A percentile compares a stretch with the other conserved stretches of the same genome.
Conservation (phyloP, 805 yeast species). For the Monosporozyma aquatica region DNA sequence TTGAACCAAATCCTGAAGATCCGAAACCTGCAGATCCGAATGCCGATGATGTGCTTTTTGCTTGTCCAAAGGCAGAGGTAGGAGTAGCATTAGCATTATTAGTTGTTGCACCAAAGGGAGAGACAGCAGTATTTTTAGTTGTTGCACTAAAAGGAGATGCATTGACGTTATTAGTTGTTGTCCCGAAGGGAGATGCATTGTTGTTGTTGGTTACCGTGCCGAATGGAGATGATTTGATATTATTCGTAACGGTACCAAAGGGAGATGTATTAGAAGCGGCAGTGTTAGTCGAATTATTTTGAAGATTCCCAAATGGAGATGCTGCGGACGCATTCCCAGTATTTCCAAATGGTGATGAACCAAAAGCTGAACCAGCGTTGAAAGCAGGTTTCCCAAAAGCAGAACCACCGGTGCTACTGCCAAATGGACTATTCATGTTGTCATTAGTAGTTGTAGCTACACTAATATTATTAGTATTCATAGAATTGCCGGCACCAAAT, state of each 20-base stretch:
- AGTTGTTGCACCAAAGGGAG: conserved; percentile 4
- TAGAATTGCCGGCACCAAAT: no score
- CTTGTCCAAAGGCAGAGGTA: conserved; percentile 1
- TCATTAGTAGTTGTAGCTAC: no score
- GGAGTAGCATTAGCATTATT: not conserved
- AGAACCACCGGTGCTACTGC: not conserved
- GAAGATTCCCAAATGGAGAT: conserved; percentile 2
- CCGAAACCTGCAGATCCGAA: conserved; percentile 23
- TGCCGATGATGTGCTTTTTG: conserved; percentile 11
- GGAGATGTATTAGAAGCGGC: conserved; percentile 8
- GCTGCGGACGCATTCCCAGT: not conserved
- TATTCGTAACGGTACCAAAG: conserved; percentile 11
- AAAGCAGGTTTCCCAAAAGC: conserved; percentile 15
- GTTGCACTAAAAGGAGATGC: conserved; percentile 7
- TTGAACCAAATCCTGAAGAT: not conserved
- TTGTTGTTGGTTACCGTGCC: no score
- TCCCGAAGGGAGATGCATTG: not conserved
- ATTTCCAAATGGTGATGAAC: conserved; percentile 4
- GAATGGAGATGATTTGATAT: no score
- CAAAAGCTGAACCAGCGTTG: conserved; percentile 5
- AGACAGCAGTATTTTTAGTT: not conserved
- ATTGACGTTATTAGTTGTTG: conserved; percentile 5
- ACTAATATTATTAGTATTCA: no score
- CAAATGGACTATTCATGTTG: conserved; percentile 1
- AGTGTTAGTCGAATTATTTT: no score